These are phyloP conservation scores for Glarea lozoyensis DNA, from an alignment of 495 filamentous ascomycete species.

Conservation along the genomic window DNA sequence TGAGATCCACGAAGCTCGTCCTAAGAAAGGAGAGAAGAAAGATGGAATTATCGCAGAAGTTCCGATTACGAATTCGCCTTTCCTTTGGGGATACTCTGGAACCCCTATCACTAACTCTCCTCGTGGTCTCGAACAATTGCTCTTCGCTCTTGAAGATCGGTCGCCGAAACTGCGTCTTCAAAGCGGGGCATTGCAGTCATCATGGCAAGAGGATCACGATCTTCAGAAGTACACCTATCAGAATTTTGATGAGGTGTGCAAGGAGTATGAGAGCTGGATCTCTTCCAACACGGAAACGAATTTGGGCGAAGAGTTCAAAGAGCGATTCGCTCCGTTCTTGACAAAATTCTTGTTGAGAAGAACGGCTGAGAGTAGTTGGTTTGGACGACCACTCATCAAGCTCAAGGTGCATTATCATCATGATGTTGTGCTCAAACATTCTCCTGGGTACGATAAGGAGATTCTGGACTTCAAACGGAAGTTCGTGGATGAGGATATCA, in stretches of 20 bases:
- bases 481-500: not conserved
- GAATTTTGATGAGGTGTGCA: constrained; percentile 4
- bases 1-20: constrained; percentile 8
- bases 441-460: not conserved
- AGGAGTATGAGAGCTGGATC: not conserved
- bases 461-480: not conserved
- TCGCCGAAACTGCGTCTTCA: not conserved
- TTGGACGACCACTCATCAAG: constrained; percentile 6
- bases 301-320: not conserved
- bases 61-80: not conserved
- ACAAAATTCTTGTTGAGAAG: constrained; percentile 6
- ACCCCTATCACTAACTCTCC: constrained; percentile 4
- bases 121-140: constrained; percentile 4
- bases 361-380: constrained; percentile 9
- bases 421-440: constrained; percentile 4
- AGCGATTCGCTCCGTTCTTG: constrained; percentile 2
- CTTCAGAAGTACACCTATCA: not conserved
- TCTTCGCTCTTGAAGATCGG: constrained; percentile 7
- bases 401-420: constrained; percentile 7
- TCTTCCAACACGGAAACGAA: not conserved
- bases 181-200: not conserved
- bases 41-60: constrained; percentile 2
- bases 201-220: constrained; percentile 1
- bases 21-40: constrained; percentile 3
- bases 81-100: constrained; percentile 12